A percentile compares a stretch with the other conserved stretches of the same genome.
These are phyloP conservation scores for Fusarium tupiense DNA, from an alignment of 2,329 filamentous ascomycete genomes.

Conservation along the genomic window DNA sequence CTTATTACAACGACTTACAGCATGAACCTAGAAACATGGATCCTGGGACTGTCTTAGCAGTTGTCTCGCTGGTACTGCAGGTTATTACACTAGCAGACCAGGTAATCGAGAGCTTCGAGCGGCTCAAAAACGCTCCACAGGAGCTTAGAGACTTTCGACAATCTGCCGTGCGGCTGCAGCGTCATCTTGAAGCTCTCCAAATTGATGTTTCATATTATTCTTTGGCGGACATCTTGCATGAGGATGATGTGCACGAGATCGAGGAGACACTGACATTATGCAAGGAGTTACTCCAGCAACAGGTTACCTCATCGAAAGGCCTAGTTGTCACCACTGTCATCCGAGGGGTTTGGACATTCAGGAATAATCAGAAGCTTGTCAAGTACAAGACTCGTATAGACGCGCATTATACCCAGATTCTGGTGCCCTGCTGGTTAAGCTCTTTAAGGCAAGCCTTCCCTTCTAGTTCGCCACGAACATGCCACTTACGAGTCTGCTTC, in stretches of 20 bases:
- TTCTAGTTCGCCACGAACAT: accelerated
- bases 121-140: no score
- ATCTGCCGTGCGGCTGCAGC: no score
- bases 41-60: no score
- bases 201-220: no score
- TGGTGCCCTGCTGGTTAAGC: not conserved
- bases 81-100: no score
- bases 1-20: accelerated
- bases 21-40: accelerated
- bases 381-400: constrained; percentile 9
- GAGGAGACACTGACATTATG: not conserved
- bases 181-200: no score
- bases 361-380: not conserved
- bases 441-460: not conserved
- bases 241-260: no score
- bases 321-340: not conserved
- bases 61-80: no score
- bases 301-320: not conserved
- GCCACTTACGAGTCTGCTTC: not conserved
- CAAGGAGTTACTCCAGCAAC: not conserved
- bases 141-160: no score
- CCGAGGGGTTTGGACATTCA: not conserved
- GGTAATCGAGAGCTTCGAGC: no score
- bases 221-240: no score
- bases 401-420: not conserved